Evolutionary conservation across 768 basidiomycete species (phyloP), one percentile per base, ranked within the genome.

Genomic region (Tulasnella sp.): DNA sequence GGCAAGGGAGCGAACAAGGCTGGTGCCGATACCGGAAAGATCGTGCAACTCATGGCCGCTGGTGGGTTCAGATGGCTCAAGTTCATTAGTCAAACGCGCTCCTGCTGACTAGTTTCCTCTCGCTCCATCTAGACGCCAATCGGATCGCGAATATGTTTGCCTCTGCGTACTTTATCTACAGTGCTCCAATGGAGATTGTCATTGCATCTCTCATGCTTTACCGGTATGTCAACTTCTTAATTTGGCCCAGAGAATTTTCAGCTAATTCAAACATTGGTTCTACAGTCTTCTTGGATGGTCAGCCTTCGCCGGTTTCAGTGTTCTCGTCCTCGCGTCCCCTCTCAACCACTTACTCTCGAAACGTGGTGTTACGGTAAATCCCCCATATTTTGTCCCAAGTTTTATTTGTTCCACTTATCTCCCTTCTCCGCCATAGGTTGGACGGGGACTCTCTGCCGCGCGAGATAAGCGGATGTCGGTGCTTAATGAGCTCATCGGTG

Each of bases 1-100:
- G 72, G 37, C 12, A 77, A 79, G 34, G 69, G 70, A 14, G 54
- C 39, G 40, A 77, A 77, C 58, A 77, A 74, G n/a, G 87, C 91
- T 0, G 92, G 93, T 19, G 95, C 95, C 9, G 92, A 94, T 81
- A 86, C 92, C 15, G 95, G 95, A 15, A 95, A 96, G 82, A 93
- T 96, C 72, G 93, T 96, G 74, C 93, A 94, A 79, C 83, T 96
- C 42, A 96, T 96, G 93, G 89, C 92, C 37, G 79, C 75, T 38
- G 75, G 75, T 76, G n/a, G 7, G 74, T 75, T 69, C 15, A 15
- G 36, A 14, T 40, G 39, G 2, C 54, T 8, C 12, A 6, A 6
- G 1, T 29, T n/a, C 25, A 15, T 7, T 17, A 89, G 88, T 8
- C 93, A 94, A 81, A 89, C 90, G 2, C 49, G 22, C 40, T 36